Evolutionary conservation across 2,329 filamentous ascomycete genomes (phyloP).

Genomic region (Stemphylium beticola): DNA sequence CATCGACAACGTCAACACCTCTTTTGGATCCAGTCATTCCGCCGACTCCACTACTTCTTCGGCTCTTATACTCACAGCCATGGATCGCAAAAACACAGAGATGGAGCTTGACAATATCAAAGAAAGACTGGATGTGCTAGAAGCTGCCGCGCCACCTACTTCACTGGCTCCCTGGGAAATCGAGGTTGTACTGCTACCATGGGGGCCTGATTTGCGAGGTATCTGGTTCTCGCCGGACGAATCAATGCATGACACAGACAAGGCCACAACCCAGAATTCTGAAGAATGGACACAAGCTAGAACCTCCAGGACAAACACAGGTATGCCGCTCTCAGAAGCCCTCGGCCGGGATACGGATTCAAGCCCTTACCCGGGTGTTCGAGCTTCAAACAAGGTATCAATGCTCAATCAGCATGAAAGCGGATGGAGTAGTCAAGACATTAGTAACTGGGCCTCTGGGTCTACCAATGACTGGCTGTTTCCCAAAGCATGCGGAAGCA

Average conservation of each 20-base stretch:
- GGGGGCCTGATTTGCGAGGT: slow-evolving; percentile 61
- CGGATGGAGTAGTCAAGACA: slow-evolving; percentile 57
- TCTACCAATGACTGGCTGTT: slow-evolving; percentile 65
- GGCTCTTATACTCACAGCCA: slow-evolving; percentile 43
- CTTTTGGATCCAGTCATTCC: slow-evolving; percentile 51
- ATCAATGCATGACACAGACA: slow-evolving; percentile 45
- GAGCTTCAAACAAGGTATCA: slow-evolving; percentile 17
- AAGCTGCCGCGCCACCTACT: slow-evolving; percentile 66
- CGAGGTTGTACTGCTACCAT: slow-evolving; percentile 78
- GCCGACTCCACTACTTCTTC: slow-evolving; percentile 48
- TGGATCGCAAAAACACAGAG: slow-evolving; percentile 49
- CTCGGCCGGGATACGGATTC: slow-evolving; percentile 32
- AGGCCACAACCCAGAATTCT: slow-evolving; percentile 48
- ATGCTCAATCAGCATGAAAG: slow-evolving; percentile 48
- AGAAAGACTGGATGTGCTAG: slow-evolving; percentile 59
- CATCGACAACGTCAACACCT: slow-evolving; percentile 42
- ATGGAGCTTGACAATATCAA: slow-evolving; percentile 57
- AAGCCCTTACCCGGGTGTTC: slow-evolving; percentile 24
- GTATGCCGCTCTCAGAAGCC: slow-evolving; percentile 9
- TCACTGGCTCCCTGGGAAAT: slow-evolving; percentile 71
- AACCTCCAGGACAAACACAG: slow-evolving; percentile 18
- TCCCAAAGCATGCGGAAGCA: slow-evolving; percentile 70
- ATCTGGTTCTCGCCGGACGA: slow-evolving; percentile 59
- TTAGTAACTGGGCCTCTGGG: slow-evolving; percentile 56
- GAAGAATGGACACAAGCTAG: slow-evolving; percentile 56